Percentiles rank a stretch among this genome's conserved stretches.
phyloP scores from a whole-genome alignment of 1,284 basidiomycete species.

The Apiotrichum porosum region DNA sequence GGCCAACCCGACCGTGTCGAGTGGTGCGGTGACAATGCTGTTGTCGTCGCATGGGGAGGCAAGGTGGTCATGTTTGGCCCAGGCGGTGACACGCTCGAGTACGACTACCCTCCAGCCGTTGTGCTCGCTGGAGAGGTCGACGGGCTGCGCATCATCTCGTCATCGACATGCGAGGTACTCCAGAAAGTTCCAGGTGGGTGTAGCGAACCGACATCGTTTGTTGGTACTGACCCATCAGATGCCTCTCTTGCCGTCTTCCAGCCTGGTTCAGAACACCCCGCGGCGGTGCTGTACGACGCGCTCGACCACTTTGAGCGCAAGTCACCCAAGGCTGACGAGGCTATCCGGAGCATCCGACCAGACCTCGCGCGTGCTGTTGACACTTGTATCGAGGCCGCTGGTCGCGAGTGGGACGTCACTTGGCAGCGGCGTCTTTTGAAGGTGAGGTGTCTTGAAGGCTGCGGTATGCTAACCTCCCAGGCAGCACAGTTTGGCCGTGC shows the following conservation, averaged over 20 bases:
- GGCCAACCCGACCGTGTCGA: constrained; percentile 60
- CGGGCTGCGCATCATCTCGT: constrained; percentile 74
- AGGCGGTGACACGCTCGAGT: constrained; percentile 81
- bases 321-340: constrained; percentile 88
- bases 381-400: constrained; percentile 88
- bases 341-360: constrained; percentile 77
- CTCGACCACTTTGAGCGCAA: constrained; percentile 79
- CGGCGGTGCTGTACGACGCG: constrained; percentile 88
- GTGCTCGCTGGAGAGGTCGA: constrained; percentile 81
- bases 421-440: constrained; percentile 85
- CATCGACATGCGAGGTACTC: constrained; percentile 78
- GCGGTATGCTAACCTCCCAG: constrained; percentile 49
- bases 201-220: background rate
- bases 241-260: constrained; percentile 77
- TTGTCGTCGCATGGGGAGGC: constrained; percentile 75
- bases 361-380: constrained; percentile 85
- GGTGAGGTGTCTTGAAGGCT: constrained; percentile 53
- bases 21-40: constrained; percentile 96
- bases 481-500: constrained; percentile 92
- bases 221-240: constrained; percentile 48
- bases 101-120: constrained; percentile 69
- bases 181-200: constrained; percentile 79
- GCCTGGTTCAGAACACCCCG: constrained; percentile 85
- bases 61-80: constrained; percentile 83
- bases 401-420: constrained; percentile 79